Evolutionary conservation across 208 protist genomes (phyloP).

Genomic region (Phytomonas francai): DNA sequence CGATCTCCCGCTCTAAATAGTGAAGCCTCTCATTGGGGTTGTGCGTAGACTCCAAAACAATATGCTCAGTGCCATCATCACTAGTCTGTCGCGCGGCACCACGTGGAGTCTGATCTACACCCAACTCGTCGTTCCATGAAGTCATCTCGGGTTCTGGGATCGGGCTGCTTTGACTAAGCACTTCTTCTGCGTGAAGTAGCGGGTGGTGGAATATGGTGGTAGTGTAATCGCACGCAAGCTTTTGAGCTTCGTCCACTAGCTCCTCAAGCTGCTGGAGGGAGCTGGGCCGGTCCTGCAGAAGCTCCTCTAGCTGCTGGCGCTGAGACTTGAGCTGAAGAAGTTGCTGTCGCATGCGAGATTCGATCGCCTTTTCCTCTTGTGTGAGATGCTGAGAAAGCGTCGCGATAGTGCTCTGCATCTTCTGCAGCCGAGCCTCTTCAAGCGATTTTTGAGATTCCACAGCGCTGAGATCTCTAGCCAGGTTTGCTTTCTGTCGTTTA

Average conservation of each 20-base stretch:
- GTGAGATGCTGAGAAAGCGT: constrained; percentile 41
- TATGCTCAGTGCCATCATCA: neutral
- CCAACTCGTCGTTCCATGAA: neutral
- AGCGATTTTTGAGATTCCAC: constrained; percentile 33
- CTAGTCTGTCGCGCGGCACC: neutral
- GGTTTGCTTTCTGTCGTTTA: constrained; percentile 33
- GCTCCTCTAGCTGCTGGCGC: constrained; percentile 39
- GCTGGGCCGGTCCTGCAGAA: constrained; percentile 43
- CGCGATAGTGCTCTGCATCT: constrained; percentile 31
- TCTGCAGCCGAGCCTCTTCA: constrained; percentile 38
- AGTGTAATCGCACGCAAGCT: too few relatives aligned
- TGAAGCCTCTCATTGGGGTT: constrained; percentile 56
- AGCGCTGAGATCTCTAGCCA: constrained; percentile 28
- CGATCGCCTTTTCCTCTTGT: constrained; percentile 51
- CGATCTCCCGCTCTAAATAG: constrained; percentile 57
- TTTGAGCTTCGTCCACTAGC: constrained; percentile 33
- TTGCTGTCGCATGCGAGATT: constrained; percentile 27
- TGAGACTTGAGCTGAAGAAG: constrained; percentile 44
- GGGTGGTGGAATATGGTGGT: neutral
- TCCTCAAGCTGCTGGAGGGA: constrained; percentile 62
- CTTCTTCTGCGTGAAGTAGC: neutral
- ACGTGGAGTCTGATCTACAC: too few relatives aligned
- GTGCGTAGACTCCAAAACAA: constrained; percentile 11
- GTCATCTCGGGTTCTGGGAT: constrained; percentile 5
- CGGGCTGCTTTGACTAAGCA: too few relatives aligned